Evolutionary conservation across 2,329 filamentous ascomycete genomes (phyloP).

Genomic region (Penicillium hordei): DNA sequence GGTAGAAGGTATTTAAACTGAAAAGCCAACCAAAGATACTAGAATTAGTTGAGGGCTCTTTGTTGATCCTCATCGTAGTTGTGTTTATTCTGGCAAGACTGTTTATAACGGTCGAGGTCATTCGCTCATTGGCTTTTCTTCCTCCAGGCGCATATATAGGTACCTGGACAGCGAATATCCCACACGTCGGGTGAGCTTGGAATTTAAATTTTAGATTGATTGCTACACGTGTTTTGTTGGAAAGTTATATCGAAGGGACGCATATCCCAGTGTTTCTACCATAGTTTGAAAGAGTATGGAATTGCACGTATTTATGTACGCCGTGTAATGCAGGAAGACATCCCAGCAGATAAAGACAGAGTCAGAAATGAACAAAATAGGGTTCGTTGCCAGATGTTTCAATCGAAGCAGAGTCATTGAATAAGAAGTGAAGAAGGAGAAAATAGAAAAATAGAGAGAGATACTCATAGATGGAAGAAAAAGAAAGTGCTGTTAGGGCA

Average conservation of each 20-base stretch:
- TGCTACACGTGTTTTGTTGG: not conserved
- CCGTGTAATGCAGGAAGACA: conserved; percentile 26
- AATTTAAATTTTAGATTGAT: not conserved
- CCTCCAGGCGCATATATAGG: not conserved
- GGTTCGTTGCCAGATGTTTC: conserved; percentile 14
- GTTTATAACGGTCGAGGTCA: not conserved
- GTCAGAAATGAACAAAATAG: conserved; percentile 6
- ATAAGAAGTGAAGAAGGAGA: not conserved
- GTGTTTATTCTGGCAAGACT: not conserved
- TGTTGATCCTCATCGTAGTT: not conserved
- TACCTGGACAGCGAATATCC: not conserved
- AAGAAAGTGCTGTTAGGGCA: not conserved
- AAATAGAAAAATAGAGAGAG: not conserved
- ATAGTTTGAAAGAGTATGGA: not conserved
- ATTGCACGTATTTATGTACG: conserved; percentile 22
- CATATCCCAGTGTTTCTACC: not conserved
- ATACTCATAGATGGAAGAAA: not conserved
- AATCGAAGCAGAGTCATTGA: conserved; percentile 8
- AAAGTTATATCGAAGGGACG: not conserved
- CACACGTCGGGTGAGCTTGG: not conserved
- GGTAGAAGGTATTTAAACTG: not conserved
- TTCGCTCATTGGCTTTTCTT: not conserved
- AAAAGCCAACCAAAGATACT: not conserved
- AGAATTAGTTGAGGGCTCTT: not conserved
- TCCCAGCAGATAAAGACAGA: conserved; percentile 14